Percentiles rank a stretch among this genome's conserved stretches.
Evolutionary conservation across 2,329 filamentous ascomycete genomes (phyloP).

Genomic region (Aspergillus fumigatus): DNA sequence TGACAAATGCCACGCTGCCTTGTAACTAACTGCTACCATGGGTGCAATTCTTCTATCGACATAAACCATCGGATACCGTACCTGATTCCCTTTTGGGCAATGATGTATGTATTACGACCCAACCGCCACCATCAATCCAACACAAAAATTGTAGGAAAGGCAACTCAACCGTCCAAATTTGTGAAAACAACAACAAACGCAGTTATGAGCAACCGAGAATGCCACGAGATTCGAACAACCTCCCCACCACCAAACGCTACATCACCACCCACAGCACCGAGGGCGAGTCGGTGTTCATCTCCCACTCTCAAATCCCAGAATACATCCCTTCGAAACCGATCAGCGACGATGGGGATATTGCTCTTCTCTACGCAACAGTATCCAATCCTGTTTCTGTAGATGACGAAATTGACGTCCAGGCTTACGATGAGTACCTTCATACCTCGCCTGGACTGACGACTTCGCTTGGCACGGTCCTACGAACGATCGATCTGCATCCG

Average conservation of each 20-base stretch:
- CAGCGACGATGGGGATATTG: conserved; percentile 28
- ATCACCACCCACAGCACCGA: conserved; percentile 37
- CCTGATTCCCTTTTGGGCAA: background rate
- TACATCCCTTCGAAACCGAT: conserved; percentile 26
- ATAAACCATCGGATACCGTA: background rate
- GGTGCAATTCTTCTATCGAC: background rate
- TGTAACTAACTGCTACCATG: conserved; percentile 3
- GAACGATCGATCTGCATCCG: conserved; percentile 32
- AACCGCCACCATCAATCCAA: background rate
- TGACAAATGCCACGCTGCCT: conserved; percentile 20
- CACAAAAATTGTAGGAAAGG: background rate
- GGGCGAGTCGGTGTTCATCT: conserved; percentile 34
- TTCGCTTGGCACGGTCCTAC: conserved; percentile 27
- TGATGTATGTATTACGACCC: background rate
- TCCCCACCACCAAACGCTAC: conserved; percentile 32
- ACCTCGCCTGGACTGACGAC: conserved; percentile 31
- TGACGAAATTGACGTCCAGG: conserved; percentile 29
- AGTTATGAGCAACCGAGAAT: background rate
- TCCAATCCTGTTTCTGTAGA: conserved; percentile 23
- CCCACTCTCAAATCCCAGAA: conserved; percentile 29
- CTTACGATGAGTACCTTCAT: conserved; percentile 31
- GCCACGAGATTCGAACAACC: conserved; percentile 18
- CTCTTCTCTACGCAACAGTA: conserved; percentile 27
- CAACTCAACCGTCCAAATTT: background rate
- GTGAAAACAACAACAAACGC: background rate